Percentiles rank a stretch among this genome's conserved stretches.
These are phyloP conservation scores for Brassica cretica DNA, from an alignment of 345 rosid genomes.

Conservation along the genomic window DNA sequence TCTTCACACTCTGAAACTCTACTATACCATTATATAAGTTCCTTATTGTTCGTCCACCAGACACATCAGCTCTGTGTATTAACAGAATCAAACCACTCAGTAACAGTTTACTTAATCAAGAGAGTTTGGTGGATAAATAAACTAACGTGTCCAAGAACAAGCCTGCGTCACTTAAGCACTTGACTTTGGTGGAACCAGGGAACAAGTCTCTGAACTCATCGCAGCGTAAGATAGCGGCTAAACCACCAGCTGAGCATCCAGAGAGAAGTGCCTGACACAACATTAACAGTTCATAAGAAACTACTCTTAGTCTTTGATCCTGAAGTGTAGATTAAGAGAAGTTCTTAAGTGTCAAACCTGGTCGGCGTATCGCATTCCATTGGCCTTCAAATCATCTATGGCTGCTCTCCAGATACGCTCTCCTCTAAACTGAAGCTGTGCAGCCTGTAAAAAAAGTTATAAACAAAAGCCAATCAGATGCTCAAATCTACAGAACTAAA, in stretches of 20 bases:
- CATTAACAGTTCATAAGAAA: slow-evolving; percentile 12
- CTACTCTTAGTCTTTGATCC: not conserved
- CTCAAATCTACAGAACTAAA: not conserved
- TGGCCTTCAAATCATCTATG: slow-evolving; percentile 69
- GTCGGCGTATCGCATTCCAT: slow-evolving; percentile 77
- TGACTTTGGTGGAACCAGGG: slow-evolving; percentile 64
- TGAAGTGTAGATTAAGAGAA: slow-evolving; percentile 7
- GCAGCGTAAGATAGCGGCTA: slow-evolving; percentile 84
- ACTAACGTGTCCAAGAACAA: slow-evolving; percentile 88
- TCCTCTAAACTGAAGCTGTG: slow-evolving; percentile 87
- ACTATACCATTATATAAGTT: slow-evolving; percentile 73
- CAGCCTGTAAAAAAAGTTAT: slow-evolving; percentile 49
- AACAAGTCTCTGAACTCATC: slow-evolving; percentile 80
- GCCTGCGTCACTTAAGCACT: slow-evolving; percentile 98
- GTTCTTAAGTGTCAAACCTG: slow-evolving; percentile 50
- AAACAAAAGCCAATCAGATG: slow-evolving; percentile 5
- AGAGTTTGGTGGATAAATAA: not conserved
- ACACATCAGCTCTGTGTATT: slow-evolving; percentile 65
- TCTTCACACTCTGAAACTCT: slow-evolving; percentile 62
- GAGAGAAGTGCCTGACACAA: slow-evolving; percentile 80
- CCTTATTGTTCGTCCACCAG: slow-evolving; percentile 84
- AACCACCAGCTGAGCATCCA: slow-evolving; percentile 95
- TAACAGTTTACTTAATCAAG: slow-evolving; percentile 1
- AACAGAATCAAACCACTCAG: slow-evolving; percentile 27
- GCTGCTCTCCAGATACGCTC: slow-evolving; percentile 94